A percentile compares a stretch with the other conserved stretches of the same genome.
Evolutionary conservation across 495 filamentous ascomycete genomes (phyloP).

Genomic region (Aspergillus baeticus): DNA sequence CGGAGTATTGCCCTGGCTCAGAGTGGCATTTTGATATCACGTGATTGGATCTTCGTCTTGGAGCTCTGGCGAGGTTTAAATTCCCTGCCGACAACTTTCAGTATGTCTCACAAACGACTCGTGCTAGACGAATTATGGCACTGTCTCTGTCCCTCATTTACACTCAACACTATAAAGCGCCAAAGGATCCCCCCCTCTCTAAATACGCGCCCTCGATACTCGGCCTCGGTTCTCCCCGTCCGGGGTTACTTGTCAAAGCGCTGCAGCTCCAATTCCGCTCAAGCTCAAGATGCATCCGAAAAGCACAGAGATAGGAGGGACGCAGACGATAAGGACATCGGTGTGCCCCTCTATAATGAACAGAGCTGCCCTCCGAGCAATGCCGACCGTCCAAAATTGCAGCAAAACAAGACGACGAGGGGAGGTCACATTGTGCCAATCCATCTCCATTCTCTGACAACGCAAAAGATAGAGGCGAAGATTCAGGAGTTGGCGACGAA

Average conservation of each 20-base stretch:
- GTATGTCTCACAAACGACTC: slow-evolving; percentile 48
- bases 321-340: no score
- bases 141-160: slow-evolving; percentile 63
- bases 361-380: background rate
- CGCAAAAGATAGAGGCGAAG: slow-evolving; percentile 25
- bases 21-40: slow-evolving; percentile 6
- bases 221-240: slow-evolving; percentile 5
- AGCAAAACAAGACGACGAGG: slow-evolving; percentile 2
- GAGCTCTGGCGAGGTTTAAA: background rate
- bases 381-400: background rate
- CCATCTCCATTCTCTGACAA: slow-evolving; percentile 17
- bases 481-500: slow-evolving; percentile 23
- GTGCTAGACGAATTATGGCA: slow-evolving; percentile 65
- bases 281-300: background rate
- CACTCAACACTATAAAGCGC: slow-evolving; percentile 13
- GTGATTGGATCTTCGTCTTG: slow-evolving; percentile 6
- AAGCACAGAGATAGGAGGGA: no score
- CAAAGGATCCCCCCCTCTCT: slow-evolving; percentile 8
- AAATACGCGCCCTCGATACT: slow-evolving; percentile 11
- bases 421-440: slow-evolving; percentile 21
- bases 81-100: slow-evolving; percentile 11
- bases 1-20: no score
- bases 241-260: slow-evolving; percentile 23
- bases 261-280: slow-evolving; percentile 18
- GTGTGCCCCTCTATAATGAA: background rate